Base-by-base conservation (phyloP, 2,329 filamentous ascomycete species). In the Monosporascus sp. region DNA sequence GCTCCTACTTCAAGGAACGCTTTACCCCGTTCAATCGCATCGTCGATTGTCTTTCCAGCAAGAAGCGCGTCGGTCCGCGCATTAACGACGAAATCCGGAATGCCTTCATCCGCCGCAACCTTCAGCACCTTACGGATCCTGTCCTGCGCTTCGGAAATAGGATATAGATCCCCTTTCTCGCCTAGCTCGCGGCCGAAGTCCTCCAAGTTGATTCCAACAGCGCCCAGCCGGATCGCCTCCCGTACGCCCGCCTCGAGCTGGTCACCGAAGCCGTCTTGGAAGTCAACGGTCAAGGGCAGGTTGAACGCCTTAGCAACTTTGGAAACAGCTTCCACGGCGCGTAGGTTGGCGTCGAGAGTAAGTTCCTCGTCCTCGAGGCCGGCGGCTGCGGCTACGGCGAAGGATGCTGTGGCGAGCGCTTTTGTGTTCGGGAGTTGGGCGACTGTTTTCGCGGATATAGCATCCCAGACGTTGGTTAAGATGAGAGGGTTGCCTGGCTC, bases 191-290 rank as follows among this genome's bases (percentile, higher is more conserved):
- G 72, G 44, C 74, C 70, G 35, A 70, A 69, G 55, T 82, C 79
- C 56, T 82, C 78, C 2, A 82, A 61, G 58, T 83, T 82, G 50
- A 73, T 72, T 1, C 79, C 78, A 17, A 78, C 78, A 0, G 70
- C 78, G 1, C 77, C 78, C 0, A 74, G 52, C 3, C 70, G 65
- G 37, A 81, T 71, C 2, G 76, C 63, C 5, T 62, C 62, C 11
- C 60, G 59, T 11, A 80, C 66, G 1, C 71, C 75, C 15, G 71
- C 70, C 35, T 72, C 72, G 2, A 76, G 58, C 40, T 49, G 63
- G 38, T 62, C 56, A 7, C 71, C 66, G 55, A 79, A 82, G 0
- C 77, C 78, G 57, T 81, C 78, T 63, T 81, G 78, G 20, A 81
- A 63, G 58, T 82, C 79, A 17, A 76, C 77, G 0, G 74, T 78